Conservation (phyloP, 1,284 basidiomycete species). For the Ustilago curta region DNA sequence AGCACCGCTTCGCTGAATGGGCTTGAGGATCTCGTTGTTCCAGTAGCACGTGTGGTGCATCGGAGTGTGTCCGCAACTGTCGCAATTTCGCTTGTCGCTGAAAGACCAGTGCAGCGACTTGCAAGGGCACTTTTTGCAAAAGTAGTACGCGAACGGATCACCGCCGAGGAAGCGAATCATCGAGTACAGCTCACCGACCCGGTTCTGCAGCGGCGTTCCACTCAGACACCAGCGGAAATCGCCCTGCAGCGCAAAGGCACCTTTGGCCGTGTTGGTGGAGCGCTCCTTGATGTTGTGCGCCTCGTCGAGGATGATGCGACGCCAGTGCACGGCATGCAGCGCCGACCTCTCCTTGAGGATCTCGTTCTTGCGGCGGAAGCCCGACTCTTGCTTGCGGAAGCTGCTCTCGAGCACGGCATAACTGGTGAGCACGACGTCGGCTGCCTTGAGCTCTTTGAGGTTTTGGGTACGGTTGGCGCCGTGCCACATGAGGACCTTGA, state of each 20-base stretch:
- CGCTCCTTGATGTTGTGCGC: slow-evolving; percentile 94
- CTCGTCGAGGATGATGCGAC: slow-evolving; percentile 86
- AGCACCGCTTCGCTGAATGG: slow-evolving; percentile 65
- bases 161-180: slow-evolving; percentile 75
- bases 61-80: slow-evolving; percentile 90
- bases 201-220: slow-evolving; percentile 84
- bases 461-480: slow-evolving; percentile 77
- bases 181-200: slow-evolving; percentile 97
- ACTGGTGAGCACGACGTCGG: slow-evolving; percentile 78
- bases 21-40: slow-evolving; percentile 68
- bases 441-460: slow-evolving; percentile 79
- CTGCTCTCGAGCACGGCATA: slow-evolving; percentile 86
- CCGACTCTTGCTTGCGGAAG: slow-evolving; percentile 91
- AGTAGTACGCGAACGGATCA: slow-evolving; percentile 57
- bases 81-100: slow-evolving; percentile 82
- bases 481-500: slow-evolving; percentile 87
- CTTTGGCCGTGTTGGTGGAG: slow-evolving; percentile 93
- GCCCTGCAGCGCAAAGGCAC: slow-evolving; percentile 86
- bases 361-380: slow-evolving; percentile 86
- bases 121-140: slow-evolving; percentile 84
- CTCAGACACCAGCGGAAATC: slow-evolving; percentile 94
- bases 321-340: slow-evolving; percentile 88
- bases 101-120: slow-evolving; percentile 93
- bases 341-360: slow-evolving; percentile 90
- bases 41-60: slow-evolving; percentile 84